Evolutionary conservation across 2,329 filamentous ascomycete genomes (phyloP).

Genomic region (Dothideomycetes sp.): DNA sequence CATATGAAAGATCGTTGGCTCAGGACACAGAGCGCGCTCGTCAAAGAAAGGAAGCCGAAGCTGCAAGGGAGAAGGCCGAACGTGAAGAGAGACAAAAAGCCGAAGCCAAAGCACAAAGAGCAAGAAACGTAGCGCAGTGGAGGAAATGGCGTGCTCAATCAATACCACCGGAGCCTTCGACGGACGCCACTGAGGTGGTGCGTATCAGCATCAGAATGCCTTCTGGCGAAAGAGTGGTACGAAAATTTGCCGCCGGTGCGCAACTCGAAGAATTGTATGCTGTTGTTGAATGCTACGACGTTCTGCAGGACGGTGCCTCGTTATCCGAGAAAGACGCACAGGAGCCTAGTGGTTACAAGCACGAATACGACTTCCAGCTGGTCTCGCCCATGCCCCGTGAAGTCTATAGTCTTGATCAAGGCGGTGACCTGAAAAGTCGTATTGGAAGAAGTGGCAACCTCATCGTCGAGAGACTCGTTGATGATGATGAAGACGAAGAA

Average conservation of each 20-base stretch:
- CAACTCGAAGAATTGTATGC: slow-evolving; percentile 85
- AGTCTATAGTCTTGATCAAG: slow-evolving; percentile 62
- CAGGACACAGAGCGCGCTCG: slow-evolving; percentile 77
- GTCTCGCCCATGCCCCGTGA: slow-evolving; percentile 77
- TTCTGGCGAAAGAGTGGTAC: slow-evolving; percentile 64
- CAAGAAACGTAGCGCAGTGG: slow-evolving; percentile 59
- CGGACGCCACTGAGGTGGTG: slow-evolving; percentile 58
- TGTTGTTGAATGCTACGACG: slow-evolving; percentile 83
- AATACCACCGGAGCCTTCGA: slow-evolving; percentile 58
- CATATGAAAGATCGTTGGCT: slow-evolving; percentile 86
- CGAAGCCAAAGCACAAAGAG: slow-evolving; percentile 50
- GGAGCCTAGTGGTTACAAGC: slow-evolving; percentile 61
- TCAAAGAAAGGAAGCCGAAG: slow-evolving; percentile 65
- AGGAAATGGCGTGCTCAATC: slow-evolving; percentile 64
- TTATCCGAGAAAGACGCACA: slow-evolving; percentile 30
- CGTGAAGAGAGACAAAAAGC: slow-evolving; percentile 57
- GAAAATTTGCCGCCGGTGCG: slow-evolving; percentile 61
- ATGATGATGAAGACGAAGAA: slow-evolving; percentile 47
- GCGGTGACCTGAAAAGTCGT: slow-evolving; percentile 57
- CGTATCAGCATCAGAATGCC: slow-evolving; percentile 56
- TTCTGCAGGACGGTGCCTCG: slow-evolving; percentile 40
- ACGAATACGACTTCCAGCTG: slow-evolving; percentile 76
- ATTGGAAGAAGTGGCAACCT: slow-evolving; percentile 80
- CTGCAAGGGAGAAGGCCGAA: slow-evolving; percentile 50
- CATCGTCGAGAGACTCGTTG: slow-evolving; percentile 65